Evolutionary conservation across 2,329 filamentous ascomycete genomes (phyloP).

Genomic region (Harringtonia lauricola): DNA sequence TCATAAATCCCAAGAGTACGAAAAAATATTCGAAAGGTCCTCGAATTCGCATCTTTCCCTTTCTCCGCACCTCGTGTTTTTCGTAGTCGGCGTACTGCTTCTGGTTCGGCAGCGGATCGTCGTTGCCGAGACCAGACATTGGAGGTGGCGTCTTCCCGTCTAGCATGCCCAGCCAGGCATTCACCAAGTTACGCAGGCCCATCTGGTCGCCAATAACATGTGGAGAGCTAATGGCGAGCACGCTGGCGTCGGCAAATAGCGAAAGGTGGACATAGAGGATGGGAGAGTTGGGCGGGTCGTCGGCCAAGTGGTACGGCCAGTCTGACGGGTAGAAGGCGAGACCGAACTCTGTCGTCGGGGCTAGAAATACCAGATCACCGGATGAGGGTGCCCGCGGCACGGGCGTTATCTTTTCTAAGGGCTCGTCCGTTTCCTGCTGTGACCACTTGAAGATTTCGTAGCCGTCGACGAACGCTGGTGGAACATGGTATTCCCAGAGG

Average conservation of each 20-base stretch:
- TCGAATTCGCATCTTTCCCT: neutral
- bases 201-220: slow-evolving; percentile 5
- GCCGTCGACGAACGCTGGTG: neutral
- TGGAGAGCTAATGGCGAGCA: slow-evolving; percentile 3
- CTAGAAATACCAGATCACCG: neutral
- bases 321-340: neutral
- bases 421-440: neutral
- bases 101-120: slow-evolving; percentile 3
- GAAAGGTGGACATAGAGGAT: slow-evolving; percentile 1
- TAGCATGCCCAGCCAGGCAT: slow-evolving; percentile 2
- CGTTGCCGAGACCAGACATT: neutral
- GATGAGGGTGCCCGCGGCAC: neutral
- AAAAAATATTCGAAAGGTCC: neutral
- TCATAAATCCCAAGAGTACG: neutral
- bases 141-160: neutral
- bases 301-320: slow-evolving; percentile 1
- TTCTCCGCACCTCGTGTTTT: neutral
- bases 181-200: neutral
- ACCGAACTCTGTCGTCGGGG: neutral
- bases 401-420: neutral
- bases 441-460: slow-evolving; percentile 5
- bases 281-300: neutral
- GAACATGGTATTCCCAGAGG: slow-evolving; percentile 1
- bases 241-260: neutral
- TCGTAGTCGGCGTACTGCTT: neutral